Percentiles rank a stretch among this genome's conserved stretches.
Conservation (phyloP, 768 basidiomycete genomes). For the Epithele typhae region DNA sequence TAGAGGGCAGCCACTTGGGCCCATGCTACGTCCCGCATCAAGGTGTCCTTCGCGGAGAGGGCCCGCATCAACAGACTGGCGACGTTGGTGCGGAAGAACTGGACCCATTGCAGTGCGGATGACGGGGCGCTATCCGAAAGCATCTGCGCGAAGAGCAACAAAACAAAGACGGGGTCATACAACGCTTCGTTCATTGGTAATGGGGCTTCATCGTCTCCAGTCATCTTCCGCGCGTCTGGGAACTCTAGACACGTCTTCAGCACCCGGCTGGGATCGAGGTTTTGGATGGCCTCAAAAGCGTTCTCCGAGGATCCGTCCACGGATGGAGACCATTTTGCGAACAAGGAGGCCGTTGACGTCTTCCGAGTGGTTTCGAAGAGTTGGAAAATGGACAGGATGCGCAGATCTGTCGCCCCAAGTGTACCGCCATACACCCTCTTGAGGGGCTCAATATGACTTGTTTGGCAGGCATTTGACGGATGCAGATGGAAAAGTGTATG, state of each 20-base stretch:
- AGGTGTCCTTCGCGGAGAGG: slow-evolving; percentile 60
- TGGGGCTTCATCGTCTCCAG: slow-evolving; percentile 27
- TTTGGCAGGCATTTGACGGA: slow-evolving; percentile 81
- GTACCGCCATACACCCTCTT: slow-evolving; percentile 73
- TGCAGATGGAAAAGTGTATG: slow-evolving; percentile 68
- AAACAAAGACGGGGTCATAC: slow-evolving; percentile 81
- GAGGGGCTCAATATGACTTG: slow-evolving; percentile 77
- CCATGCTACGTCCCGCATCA: slow-evolving; percentile 56
- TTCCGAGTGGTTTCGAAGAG: slow-evolving; percentile 73
- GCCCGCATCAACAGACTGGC: slow-evolving; percentile 68
- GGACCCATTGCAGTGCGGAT: slow-evolving; percentile 76
- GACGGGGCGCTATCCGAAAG: slow-evolving; percentile 55
- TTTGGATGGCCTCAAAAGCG: slow-evolving; percentile 62
- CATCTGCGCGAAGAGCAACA: slow-evolving; percentile 62
- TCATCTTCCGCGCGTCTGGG: slow-evolving; percentile 58
- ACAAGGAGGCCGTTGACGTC: slow-evolving; percentile 56
- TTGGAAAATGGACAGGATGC: slow-evolving; percentile 69
- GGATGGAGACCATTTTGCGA: slow-evolving; percentile 61
- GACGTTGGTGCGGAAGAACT: slow-evolving; percentile 77
- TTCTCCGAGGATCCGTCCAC: slow-evolving; percentile 38
- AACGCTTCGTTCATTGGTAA: slow-evolving; percentile 33
- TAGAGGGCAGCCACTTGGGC: slow-evolving; percentile 60
- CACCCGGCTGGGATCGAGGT: slow-evolving; percentile 62
- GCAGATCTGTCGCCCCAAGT: slow-evolving; percentile 56
- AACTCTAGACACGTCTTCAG: slow-evolving; percentile 70